Evolutionary conservation across 768 basidiomycete genomes (phyloP).

Genomic region (Hydnum rufescens): DNA sequence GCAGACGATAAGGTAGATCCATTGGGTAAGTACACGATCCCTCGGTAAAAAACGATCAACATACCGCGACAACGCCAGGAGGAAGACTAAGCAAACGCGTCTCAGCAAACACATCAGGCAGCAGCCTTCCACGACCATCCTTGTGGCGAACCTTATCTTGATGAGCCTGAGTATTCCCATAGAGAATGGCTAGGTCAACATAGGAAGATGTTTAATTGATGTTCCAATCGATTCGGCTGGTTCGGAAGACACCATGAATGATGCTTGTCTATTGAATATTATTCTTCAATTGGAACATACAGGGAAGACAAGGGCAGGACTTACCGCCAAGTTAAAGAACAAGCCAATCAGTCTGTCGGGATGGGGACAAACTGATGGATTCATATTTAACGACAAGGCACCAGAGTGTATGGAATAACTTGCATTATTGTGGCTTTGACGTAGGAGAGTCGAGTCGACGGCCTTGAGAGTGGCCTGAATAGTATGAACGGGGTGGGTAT

Average conservation of each 20-base stretch:
- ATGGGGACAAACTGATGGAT: conserved; percentile 11
- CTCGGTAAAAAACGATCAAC: neutral
- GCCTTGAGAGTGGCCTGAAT: too few species aligned
- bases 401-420: neutral
- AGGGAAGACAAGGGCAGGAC: neutral
- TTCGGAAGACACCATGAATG: conserved; percentile 12
- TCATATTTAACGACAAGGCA: neutral
- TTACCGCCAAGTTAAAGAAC: conserved; percentile 13
- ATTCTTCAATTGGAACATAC: neutral
- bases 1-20: conserved; percentile 23
- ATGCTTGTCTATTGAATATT: neutral
- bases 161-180: conserved; percentile 31
- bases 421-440: conserved; percentile 16
- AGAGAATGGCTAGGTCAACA: conserved; percentile 9
- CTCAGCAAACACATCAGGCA: conserved; percentile 60
- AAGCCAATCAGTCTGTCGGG: conserved; percentile 13
- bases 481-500: too few species aligned
- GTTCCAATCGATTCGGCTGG: conserved; percentile 8
- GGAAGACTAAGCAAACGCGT: conserved; percentile 63
- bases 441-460: conserved; percentile 15
- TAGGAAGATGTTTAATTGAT: conserved; percentile 12
- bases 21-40: neutral
- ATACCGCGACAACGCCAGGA: conserved; percentile 19
- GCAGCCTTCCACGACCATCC: conserved; percentile 40
- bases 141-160: conserved; percentile 4